These are phyloP conservation scores for Trypanosoma rangeli DNA, from an alignment of 208 protist genomes.

Conservation along the genomic window DNA sequence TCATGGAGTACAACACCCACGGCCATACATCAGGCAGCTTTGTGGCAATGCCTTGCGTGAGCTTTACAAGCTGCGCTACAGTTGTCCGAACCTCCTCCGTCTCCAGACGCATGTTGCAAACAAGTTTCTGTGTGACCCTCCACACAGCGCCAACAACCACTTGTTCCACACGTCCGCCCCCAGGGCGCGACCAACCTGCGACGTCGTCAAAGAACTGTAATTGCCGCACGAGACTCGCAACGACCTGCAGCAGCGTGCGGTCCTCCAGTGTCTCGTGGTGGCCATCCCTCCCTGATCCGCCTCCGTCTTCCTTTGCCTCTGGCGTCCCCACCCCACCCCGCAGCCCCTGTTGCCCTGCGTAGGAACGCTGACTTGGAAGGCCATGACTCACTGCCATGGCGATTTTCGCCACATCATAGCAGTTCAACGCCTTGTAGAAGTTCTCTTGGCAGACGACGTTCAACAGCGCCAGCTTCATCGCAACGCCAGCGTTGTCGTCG, in stretches of 20 bases:
- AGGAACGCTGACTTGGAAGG: neutral
- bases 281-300: neutral
- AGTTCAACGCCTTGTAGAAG: conserved; percentile 27
- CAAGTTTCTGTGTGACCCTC: conserved; percentile 10
- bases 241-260: conserved; percentile 3
- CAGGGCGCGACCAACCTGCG: conserved; percentile 1
- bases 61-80: neutral
- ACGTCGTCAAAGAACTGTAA: conserved; percentile 17
- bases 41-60: conserved; percentile 4
- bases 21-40: conserved; percentile 9
- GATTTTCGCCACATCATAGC: conserved; percentile 36
- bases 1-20: conserved; percentile 29
- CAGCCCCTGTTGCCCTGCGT: too few species aligned
- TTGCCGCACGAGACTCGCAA: conserved; percentile 21
- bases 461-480: neutral
- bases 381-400: conserved; percentile 20
- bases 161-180: conserved; percentile 22
- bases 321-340: neutral
- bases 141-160: conserved; percentile 23
- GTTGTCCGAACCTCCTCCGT: neutral
- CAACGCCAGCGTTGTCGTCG: neutral
- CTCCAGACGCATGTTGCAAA: neutral
- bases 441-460: conserved; percentile 2
- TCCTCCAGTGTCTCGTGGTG: neutral
- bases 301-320: neutral